Evolutionary conservation across 257 asterid species (phyloP).

Genomic region (Salvia hispanica): DNA sequence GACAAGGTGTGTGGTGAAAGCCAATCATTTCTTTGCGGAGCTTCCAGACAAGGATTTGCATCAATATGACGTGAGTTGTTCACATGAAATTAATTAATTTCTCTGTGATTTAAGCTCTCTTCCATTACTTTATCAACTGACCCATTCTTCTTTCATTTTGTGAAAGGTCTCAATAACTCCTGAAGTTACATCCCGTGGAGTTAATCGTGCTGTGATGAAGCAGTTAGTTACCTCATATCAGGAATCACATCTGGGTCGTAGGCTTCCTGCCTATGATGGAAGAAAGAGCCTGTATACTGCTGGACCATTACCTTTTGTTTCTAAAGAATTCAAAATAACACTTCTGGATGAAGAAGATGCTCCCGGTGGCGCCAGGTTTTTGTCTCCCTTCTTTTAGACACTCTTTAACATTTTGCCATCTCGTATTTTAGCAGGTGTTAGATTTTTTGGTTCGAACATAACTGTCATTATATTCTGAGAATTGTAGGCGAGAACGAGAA

Average conservation of each 20-base stretch:
- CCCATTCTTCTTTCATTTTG: not conserved
- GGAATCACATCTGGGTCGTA: slow-evolving; percentile 78
- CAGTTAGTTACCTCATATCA: slow-evolving; percentile 64
- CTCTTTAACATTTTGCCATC: not conserved
- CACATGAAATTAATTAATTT: not conserved
- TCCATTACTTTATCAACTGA: slow-evolving; percentile 4
- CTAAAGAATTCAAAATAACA: slow-evolving; percentile 66
- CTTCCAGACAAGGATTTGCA: slow-evolving; percentile 92
- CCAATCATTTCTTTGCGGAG: slow-evolving; percentile 90
- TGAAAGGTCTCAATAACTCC: slow-evolving; percentile 80
- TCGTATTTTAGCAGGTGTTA: not conserved
- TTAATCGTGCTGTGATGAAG: slow-evolving; percentile 87
- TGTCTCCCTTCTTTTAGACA: not conserved
- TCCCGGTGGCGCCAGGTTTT: slow-evolving; percentile 64
- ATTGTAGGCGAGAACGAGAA: slow-evolving; percentile 75
- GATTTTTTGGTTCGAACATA: not conserved
- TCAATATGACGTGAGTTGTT: slow-evolving; percentile 79
- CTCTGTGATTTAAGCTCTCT: not conserved
- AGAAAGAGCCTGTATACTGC: slow-evolving; percentile 94
- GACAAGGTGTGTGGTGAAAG: slow-evolving; percentile 74
- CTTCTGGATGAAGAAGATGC: slow-evolving; percentile 84
- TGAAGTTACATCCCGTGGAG: slow-evolving; percentile 80
- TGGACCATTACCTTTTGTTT: slow-evolving; percentile 80
- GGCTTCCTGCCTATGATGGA: slow-evolving; percentile 99
- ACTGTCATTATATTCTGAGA: not conserved